Percentiles rank a stretch among this genome's conserved stretches.
These are phyloP conservation scores for Nemania diffusa DNA, from an alignment of 2,329 filamentous ascomycete species.

Conservation along the genomic window DNA sequence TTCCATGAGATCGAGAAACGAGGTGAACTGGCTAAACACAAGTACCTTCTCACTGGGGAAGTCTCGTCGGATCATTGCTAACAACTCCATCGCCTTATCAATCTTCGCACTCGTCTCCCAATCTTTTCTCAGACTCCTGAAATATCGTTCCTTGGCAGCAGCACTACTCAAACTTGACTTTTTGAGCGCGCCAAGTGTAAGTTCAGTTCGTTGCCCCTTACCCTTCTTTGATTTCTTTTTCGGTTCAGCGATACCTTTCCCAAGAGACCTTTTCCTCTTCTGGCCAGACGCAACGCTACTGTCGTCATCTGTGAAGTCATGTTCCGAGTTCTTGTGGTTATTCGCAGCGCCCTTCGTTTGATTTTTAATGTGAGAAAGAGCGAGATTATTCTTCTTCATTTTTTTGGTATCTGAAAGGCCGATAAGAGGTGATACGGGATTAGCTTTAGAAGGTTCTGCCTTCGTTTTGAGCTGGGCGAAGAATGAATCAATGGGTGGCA, in stretches of 20 bases:
- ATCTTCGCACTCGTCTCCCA: constrained; percentile 49
- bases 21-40: constrained; percentile 50
- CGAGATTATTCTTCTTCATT: not conserved
- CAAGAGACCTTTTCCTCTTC: constrained; percentile 30
- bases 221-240: constrained; percentile 31
- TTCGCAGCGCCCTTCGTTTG: not conserved
- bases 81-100: constrained; percentile 46
- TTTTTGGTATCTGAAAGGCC: not conserved
- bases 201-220: constrained; percentile 34
- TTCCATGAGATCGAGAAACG: constrained; percentile 50
- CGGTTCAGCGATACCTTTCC: constrained; percentile 14
- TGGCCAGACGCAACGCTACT: not conserved
- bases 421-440: not conserved
- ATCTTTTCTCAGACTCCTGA: constrained; percentile 42
- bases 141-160: constrained; percentile 43
- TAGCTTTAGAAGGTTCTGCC: not conserved
- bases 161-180: constrained; percentile 41
- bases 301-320: not conserved
- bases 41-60: constrained; percentile 47
- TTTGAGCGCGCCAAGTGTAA: constrained; percentile 43
- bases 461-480: constrained; percentile 22
- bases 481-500: constrained; percentile 25
- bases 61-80: constrained; percentile 42
- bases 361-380: not conserved
- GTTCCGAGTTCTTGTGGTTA: not conserved